Percentiles rank a stretch among this genome's conserved stretches.
phyloP scores from a whole-genome alignment of 768 basidiomycete species.

The Boletus tomentosulus region DNA sequence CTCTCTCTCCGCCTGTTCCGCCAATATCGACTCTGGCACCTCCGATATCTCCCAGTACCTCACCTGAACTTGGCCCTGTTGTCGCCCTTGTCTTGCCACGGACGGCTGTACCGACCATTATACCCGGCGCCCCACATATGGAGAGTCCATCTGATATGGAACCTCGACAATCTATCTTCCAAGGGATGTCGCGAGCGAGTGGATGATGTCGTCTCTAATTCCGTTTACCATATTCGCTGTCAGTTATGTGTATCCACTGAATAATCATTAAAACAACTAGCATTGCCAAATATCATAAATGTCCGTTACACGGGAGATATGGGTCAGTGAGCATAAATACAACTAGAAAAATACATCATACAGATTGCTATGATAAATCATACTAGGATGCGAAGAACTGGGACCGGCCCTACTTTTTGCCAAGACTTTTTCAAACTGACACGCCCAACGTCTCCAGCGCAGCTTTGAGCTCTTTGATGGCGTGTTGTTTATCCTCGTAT shows the following conservation, averaged over 20 bases:
- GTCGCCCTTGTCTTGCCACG: conserved; percentile 10
- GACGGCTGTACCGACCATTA: conserved; percentile 15
- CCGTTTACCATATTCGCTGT: neutral
- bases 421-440: conserved; percentile 21
- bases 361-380: conserved; percentile 6
- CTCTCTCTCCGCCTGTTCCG: conserved; percentile 16
- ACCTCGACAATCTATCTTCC: conserved; percentile 12
- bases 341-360: neutral
- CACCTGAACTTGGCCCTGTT: neutral
- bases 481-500: conserved; percentile 89
- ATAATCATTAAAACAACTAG: neutral
- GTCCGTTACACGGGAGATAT: neutral
- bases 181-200: neutral
- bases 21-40: conserved; percentile 20
- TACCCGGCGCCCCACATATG: conserved; percentile 19
- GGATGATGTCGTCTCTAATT: neutral
- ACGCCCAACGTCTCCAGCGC: conserved; percentile 69
- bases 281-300: conserved; percentile 2
- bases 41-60: neutral
- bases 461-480: conserved; percentile 72
- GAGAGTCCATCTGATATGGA: conserved; percentile 32
- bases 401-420: conserved; percentile 4
- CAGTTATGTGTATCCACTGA: neutral
- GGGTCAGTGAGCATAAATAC: neutral
- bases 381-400: neutral